Conservation (phyloP, 345 rosid species). For the Eucalyptus urophylla region DNA sequence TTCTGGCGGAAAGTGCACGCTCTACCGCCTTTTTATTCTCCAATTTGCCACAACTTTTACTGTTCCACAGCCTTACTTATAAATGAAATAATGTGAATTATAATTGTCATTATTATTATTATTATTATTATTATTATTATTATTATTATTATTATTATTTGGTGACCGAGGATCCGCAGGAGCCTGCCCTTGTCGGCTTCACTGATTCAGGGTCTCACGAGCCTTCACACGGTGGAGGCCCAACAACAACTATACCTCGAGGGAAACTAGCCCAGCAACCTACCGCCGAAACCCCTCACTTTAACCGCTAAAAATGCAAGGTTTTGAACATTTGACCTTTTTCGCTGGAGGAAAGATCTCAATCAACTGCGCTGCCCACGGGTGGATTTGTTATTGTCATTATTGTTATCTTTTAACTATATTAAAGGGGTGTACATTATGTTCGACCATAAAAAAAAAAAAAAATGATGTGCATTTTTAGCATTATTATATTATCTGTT, state of each 20-base stretch:
- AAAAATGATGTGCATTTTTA: too few relatives aligned
- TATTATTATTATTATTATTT: too few relatives aligned
- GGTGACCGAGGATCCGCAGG: too few relatives aligned
- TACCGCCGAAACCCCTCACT: rapidly evolving
- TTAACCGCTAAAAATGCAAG: rapidly evolving
- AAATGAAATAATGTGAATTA: neutral
- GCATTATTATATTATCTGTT: neutral
- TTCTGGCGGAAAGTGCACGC: too few relatives aligned
- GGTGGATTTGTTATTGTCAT: neutral
- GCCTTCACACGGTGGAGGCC: rapidly evolving
- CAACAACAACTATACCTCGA: too few relatives aligned
- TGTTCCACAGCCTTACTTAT: neutral
- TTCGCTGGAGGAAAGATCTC: rapidly evolving
- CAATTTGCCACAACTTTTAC: neutral
- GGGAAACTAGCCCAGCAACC: rapidly evolving
- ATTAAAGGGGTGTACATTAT: too few relatives aligned
- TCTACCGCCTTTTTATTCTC: too few relatives aligned
- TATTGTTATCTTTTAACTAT: neutral
- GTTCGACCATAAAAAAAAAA: too few relatives aligned
- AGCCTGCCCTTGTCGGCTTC: too few relatives aligned
- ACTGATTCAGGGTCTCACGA: too few relatives aligned
- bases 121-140: too few relatives aligned
- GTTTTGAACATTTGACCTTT: rapidly evolving
- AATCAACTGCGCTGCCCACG: rapidly evolving
- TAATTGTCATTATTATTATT: too few relatives aligned